Base-by-base conservation (phyloP, 768 basidiomycete species). In the Rhodotorula paludigena region DNA sequence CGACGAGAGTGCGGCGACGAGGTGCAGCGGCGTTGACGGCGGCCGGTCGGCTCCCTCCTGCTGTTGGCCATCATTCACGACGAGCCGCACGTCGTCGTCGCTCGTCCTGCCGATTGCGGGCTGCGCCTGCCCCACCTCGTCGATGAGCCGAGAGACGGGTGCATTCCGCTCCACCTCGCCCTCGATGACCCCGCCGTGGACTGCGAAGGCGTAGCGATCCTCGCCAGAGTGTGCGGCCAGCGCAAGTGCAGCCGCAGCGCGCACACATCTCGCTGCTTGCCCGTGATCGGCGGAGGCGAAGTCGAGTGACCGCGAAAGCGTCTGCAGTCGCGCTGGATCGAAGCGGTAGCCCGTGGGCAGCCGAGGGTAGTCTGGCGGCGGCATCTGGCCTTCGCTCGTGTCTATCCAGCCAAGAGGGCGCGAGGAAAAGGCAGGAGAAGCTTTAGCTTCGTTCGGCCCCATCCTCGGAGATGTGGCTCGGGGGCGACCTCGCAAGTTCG, bases 181-280 rank as follows among this genome's bases (percentile, higher is more conserved):
- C 39, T 68, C 49, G 3, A 63, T 52, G 3, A 58, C 28, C 15
- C 42, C 36, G 1, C 25, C 36, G 5, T 44, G 49, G 14, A 62
- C 45, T 0, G n/a, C 57, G 30, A 72, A 10, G 0, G 56, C 51
- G 44, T 61, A 72, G 35, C 66, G 66, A 16, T 63, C 57, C 47
- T 68, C 66, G 5, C 66, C 66, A 7, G 66, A 51, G 35, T 68
- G 66, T 2, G 61, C 61, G 16, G 57, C 66, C 3, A 57, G 57
- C 5, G 52, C 57, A 14, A 68, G 56, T 1, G 60, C 66, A 3
- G 45, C 56, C 2, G 66, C 60, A 0, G 61, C 66, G 11, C 66
- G 15, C 14, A 68, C 47, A 16, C 33, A 41, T 20, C 10, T 42
- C 7, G 30, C 33, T 23, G 44, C 30, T 38, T 42, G 45, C 36